Conservation (phyloP, 2,329 filamentous ascomycete genomes). For the Aspergillus persii region DNA sequence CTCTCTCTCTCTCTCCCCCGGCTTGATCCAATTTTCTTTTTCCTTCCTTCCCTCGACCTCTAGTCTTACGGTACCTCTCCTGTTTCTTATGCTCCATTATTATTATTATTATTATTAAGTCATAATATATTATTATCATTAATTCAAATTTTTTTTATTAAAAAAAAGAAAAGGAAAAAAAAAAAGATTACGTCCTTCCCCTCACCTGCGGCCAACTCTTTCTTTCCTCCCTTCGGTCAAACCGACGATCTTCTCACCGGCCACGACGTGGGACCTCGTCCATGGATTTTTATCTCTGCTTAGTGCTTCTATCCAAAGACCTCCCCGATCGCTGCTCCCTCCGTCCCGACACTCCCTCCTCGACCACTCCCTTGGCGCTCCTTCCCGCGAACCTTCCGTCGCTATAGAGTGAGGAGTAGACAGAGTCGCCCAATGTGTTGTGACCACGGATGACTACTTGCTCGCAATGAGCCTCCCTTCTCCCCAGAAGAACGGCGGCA, state of each 20-base stretch:
- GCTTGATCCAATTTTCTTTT: neutral
- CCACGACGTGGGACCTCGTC: slow-evolving; percentile 17
- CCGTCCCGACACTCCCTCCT: slow-evolving; percentile 8
- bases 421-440: slow-evolving; percentile 31
- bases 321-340: slow-evolving; percentile 13
- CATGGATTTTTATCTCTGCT: slow-evolving; percentile 22
- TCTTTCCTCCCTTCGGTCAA: slow-evolving; percentile 6
- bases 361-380: slow-evolving; percentile 10
- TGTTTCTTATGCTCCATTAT: neutral
- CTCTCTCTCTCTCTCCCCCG: too few species aligned
- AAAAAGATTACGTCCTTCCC: slow-evolving; percentile 6
- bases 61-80: neutral
- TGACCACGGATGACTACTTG: slow-evolving; percentile 33
- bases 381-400: slow-evolving; percentile 11
- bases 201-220: neutral
- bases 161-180: neutral
- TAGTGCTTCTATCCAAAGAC: slow-evolving; percentile 16
- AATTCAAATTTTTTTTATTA: neutral
- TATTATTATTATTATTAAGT: neutral
- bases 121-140: neutral
- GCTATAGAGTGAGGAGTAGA: slow-evolving; percentile 5
- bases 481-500: slow-evolving; percentile 36
- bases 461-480: slow-evolving; percentile 42
- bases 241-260: slow-evolving; percentile 12
- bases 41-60: neutral